Conservation (phyloP, 2,329 filamentous ascomycete species). For the Cercospora janseana region DNA sequence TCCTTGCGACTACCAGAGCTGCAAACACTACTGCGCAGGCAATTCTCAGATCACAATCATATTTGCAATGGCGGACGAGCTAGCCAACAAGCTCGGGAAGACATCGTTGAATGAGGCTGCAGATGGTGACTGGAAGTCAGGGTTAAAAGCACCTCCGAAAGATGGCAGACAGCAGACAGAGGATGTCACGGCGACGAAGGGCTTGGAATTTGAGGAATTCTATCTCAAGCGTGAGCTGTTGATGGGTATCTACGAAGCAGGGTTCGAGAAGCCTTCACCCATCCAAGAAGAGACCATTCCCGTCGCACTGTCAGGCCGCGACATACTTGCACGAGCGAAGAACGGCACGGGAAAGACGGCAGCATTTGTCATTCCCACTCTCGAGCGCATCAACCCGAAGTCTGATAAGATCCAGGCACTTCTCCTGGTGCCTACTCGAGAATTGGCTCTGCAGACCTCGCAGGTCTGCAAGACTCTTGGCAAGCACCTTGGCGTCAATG, state of each 20-base stretch:
- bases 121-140: slow-evolving; percentile 69
- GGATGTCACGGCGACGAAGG: slow-evolving; percentile 98
- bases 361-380: slow-evolving; percentile 91
- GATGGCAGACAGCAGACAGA: slow-evolving; percentile 80
- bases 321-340: slow-evolving; percentile 94
- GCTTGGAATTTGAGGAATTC: slow-evolving; percentile 96
- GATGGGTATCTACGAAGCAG: slow-evolving; percentile 99
- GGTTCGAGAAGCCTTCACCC: slow-evolving; percentile 96
- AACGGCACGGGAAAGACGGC: slow-evolving; percentile 99
- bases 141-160: slow-evolving; percentile 67
- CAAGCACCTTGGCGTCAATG: slow-evolving; percentile 94
- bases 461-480: slow-evolving; percentile 98
- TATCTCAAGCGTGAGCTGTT: slow-evolving; percentile 90
- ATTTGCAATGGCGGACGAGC: slow-evolving; percentile 48
- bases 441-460: slow-evolving; percentile 95
- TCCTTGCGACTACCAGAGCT: background rate
- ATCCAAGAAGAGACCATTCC: slow-evolving; percentile 99
- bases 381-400: slow-evolving; percentile 96
- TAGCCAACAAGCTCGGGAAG: slow-evolving; percentile 57
- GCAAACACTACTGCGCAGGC: slow-evolving; percentile 6
- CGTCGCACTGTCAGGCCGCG: slow-evolving; percentile 88
- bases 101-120: slow-evolving; percentile 53
- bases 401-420: slow-evolving; percentile 94
- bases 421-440: slow-evolving; percentile 93
- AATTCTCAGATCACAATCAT: slow-evolving; percentile 4